Base-by-base conservation (phyloP, 1,284 basidiomycete genomes). In the Dichomitus squalens region DNA sequence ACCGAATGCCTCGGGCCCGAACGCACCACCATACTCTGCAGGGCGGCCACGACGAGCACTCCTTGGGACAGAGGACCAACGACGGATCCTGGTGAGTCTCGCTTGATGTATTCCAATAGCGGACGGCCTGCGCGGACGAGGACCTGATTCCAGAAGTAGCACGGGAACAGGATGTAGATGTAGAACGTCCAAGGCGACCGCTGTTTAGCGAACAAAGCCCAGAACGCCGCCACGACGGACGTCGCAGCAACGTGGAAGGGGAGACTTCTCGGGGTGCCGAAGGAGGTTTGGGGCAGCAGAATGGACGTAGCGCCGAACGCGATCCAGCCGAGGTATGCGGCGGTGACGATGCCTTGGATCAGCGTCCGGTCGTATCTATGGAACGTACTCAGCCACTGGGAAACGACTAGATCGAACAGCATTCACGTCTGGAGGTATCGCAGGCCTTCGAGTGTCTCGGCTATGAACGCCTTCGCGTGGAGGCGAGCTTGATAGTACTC, bases 291-390 rank as follows among this genome's bases (percentile, higher is more conserved):
- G 14, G 67, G 66, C 11, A 69, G 56, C 51, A 88, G 73, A 21
- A 90, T 76, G 52, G 77, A 83, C 3, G 82, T 70, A 0, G 85
- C 83, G 8, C 83, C 77, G 68, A 84, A 91, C 0, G 83, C 84
- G 27, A 87, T 86, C 85, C 93, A 95, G 44, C 93, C 93, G 0
- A 83, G 67, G 70, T 96, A 96, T 4, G 91, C 92, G 4, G 79
- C 65, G 1, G 82, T 82, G 48, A 93, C 90, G 57, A 95, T 85
- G 1, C 70, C 74, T 23, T 86, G 83, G 25, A 96, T 85, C 41
- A 94, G 73, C 29, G 84, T 77, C 40, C 91, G 87, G 67, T 96
- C 92, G 68, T 95, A 88, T 21, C 84, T 85, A 64, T 4, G 4
- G 14, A 12, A 16, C n/a, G 9, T 18, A 3, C 46, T 58, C 9